These are phyloP conservation scores for Xylaria nigripes DNA, from an alignment of 495 filamentous ascomycete genomes.

Conservation along the genomic window DNA sequence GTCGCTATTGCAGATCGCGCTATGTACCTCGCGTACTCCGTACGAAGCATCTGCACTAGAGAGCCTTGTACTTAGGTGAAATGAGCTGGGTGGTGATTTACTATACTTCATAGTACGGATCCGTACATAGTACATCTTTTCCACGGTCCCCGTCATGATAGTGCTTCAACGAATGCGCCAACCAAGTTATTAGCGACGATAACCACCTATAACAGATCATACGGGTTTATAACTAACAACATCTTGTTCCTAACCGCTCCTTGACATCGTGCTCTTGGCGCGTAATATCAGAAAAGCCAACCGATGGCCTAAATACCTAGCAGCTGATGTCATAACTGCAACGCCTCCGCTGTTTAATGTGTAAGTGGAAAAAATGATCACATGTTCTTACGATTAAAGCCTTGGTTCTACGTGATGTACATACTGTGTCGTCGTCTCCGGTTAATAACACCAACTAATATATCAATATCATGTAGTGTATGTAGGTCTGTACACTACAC, in stretches of 20 bases:
- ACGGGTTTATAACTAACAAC: not conserved
- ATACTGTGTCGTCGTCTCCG: not conserved
- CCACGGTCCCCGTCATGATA: too few relatives aligned
- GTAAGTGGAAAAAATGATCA: not conserved
- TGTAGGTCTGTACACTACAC: too few relatives aligned
- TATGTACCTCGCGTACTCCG: not conserved
- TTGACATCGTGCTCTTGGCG: not conserved
- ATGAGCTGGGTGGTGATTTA: too few relatives aligned
- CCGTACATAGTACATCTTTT: too few relatives aligned
- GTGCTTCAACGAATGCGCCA: too few relatives aligned
- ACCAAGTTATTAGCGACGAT: not conserved
- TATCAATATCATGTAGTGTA: not conserved
- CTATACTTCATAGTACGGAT: too few relatives aligned
- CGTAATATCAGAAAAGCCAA: not conserved
- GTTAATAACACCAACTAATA: not conserved
- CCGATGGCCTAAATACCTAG: not conserved
- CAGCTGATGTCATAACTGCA: not conserved
- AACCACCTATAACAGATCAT: not conserved
- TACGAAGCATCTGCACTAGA: not conserved
- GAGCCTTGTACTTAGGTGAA: too few relatives aligned
- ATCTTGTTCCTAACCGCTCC: not conserved
- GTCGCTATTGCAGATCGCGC: constrained; percentile 6
- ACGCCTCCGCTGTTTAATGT: not conserved
- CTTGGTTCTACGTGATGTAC: not conserved
- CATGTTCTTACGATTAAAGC: not conserved